phyloP scores from a whole-genome alignment of 441 rosid species.

The Adansonia gregorii region DNA sequence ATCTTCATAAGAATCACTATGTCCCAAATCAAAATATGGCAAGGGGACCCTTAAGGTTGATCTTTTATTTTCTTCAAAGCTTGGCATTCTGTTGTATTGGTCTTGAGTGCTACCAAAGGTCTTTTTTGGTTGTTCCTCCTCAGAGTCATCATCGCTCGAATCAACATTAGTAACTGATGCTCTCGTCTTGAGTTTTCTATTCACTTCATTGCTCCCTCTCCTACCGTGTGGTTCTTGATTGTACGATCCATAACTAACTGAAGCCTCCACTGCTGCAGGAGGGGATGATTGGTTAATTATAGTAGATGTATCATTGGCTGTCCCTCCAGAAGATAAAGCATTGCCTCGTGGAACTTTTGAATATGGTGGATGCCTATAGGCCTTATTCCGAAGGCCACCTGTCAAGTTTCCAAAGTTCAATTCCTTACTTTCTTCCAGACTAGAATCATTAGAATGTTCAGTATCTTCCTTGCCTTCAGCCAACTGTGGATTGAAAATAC shows the following conservation, averaged over 20 bases:
- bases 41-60: constrained; percentile 33
- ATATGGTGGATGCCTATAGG: constrained; percentile 55
- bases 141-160: constrained; percentile 45
- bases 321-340: constrained; percentile 38
- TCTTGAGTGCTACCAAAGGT: constrained; percentile 23
- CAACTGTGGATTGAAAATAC: constrained; percentile 29
- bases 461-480: constrained; percentile 37
- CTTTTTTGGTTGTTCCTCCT: constrained; percentile 35
- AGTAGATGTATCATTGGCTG: constrained; percentile 32
- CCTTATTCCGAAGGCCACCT: constrained; percentile 71
- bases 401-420: constrained; percentile 56
- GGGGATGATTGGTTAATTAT: constrained; percentile 39
- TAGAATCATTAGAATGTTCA: constrained; percentile 35
- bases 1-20: constrained; percentile 52
- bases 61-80: constrained; percentile 39
- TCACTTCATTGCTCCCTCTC: constrained; percentile 35
- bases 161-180: constrained; percentile 37
- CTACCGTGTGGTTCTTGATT: constrained; percentile 32
- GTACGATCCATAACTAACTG: constrained; percentile 31
- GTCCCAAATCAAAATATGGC: constrained; percentile 41
- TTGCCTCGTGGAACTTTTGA: constrained; percentile 31
- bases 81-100: constrained; percentile 22
- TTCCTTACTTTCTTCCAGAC: constrained; percentile 44
- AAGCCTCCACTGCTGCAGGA: constrained; percentile 24
- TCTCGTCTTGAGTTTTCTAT: constrained; percentile 37